A percentile compares a stretch with the other conserved stretches of the same genome.
Conservation (phyloP, 1,284 basidiomycete genomes). For the Pascua guehoae region DNA sequence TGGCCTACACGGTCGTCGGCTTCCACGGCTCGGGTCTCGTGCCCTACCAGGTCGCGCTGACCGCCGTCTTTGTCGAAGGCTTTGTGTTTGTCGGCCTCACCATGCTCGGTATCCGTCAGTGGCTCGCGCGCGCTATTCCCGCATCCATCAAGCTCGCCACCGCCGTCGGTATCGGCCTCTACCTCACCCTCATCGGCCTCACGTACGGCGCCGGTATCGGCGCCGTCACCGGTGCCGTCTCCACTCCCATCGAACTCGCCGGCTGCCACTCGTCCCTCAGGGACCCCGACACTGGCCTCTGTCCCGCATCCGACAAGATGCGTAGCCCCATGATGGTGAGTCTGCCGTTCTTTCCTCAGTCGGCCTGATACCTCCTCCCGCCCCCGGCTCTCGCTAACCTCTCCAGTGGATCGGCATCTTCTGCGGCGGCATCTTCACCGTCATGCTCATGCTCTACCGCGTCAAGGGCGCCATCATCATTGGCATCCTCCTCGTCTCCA, state of each 20-base stretch:
- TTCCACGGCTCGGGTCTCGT: slow-evolving; percentile 67
- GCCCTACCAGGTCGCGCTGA: slow-evolving; percentile 74
- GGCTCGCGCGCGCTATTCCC: slow-evolving; percentile 83
- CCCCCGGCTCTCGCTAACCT: background rate
- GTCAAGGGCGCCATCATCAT: slow-evolving; percentile 59
- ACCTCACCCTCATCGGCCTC: slow-evolving; percentile 54
- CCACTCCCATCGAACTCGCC: slow-evolving; percentile 73
- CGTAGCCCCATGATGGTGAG: slow-evolving; percentile 18
- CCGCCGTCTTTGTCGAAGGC: slow-evolving; percentile 82
- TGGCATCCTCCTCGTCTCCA: slow-evolving; percentile 71
- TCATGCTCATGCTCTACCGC: slow-evolving; percentile 77
- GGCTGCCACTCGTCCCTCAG: slow-evolving; percentile 58
- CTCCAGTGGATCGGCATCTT: slow-evolving; percentile 86
- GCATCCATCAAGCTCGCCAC: slow-evolving; percentile 79
- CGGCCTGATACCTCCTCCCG: too few species aligned
- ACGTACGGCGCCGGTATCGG: slow-evolving; percentile 63
- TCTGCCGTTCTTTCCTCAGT: too few species aligned
- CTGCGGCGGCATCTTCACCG: slow-evolving; percentile 75
- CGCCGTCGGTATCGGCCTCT: slow-evolving; percentile 81
- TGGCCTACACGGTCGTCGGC: slow-evolving; percentile 83
- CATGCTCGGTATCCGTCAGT: slow-evolving; percentile 79
- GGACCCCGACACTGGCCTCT: slow-evolving; percentile 55
- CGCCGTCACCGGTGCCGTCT: slow-evolving; percentile 70
- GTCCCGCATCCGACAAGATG: slow-evolving; percentile 57
- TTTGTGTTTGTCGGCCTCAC: slow-evolving; percentile 82